Evolutionary conservation across 495 filamentous ascomycete species (phyloP).

Genomic region (Cercophora samala): DNA sequence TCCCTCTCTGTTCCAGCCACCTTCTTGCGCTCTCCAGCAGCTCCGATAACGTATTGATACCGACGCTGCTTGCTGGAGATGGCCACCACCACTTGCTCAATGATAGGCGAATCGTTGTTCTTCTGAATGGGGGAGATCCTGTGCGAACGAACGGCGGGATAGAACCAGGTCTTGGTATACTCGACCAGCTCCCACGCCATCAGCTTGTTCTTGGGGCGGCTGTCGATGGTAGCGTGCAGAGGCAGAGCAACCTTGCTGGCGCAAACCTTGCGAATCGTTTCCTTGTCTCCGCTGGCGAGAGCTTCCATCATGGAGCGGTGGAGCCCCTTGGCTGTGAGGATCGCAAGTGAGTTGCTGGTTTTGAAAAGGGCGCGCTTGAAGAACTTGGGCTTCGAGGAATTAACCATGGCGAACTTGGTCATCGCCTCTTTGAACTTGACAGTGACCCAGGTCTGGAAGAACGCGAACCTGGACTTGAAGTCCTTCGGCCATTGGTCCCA

Average conservation of each 20-base stretch:
- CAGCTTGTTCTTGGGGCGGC: slow-evolving; percentile 46
- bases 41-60: slow-evolving; percentile 36
- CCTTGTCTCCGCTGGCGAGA: slow-evolving; percentile 62
- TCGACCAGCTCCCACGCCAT: slow-evolving; percentile 65
- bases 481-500: slow-evolving; percentile 20
- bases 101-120: slow-evolving; percentile 21
- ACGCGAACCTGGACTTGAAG: slow-evolving; percentile 9
- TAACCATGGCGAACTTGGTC: slow-evolving; percentile 11
- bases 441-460: slow-evolving; percentile 23
- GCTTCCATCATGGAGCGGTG: slow-evolving; percentile 69
- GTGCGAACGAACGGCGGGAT: slow-evolving; percentile 60
- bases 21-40: slow-evolving; percentile 23
- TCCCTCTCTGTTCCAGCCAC: slow-evolving; percentile 51
- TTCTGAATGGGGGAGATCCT: slow-evolving; percentile 51
- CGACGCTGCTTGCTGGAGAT: slow-evolving; percentile 66
- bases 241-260: slow-evolving; percentile 55
- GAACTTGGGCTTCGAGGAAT: slow-evolving; percentile 31
- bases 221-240: slow-evolving; percentile 54
- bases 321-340: slow-evolving; percentile 54
- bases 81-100: slow-evolving; percentile 71
- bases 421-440: slow-evolving; percentile 16
- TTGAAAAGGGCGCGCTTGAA: slow-evolving; percentile 34
- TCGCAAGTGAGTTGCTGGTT: slow-evolving; percentile 40
- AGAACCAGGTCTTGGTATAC: slow-evolving; percentile 47
- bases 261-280: slow-evolving; percentile 57